These are phyloP conservation scores for Teunomyces cretensis DNA, from an alignment of 805 yeast genomes.

Conservation along the genomic window DNA sequence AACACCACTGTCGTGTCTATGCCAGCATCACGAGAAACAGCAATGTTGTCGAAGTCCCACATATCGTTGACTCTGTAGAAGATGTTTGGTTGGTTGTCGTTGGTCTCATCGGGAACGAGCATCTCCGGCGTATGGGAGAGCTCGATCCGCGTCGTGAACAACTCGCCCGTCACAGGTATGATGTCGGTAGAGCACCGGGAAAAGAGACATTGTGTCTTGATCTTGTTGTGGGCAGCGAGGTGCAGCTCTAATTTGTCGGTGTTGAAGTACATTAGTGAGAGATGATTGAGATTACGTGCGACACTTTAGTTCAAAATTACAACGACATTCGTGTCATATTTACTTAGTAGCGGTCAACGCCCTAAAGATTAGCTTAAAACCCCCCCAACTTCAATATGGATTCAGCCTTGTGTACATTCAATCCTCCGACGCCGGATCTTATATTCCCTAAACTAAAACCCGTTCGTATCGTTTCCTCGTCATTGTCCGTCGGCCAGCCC, in stretches of 20 bases:
- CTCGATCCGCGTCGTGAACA: conserved; percentile 4
- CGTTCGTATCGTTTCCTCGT: too few species aligned
- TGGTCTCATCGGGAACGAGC: conserved; percentile 6
- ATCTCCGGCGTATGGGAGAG: conserved; percentile 1
- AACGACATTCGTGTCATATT: too few species aligned
- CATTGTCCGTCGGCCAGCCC: background rate
- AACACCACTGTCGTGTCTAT: background rate
- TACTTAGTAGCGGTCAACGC: too few species aligned
- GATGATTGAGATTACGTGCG: too few species aligned
- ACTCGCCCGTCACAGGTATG: conserved; percentile 17
- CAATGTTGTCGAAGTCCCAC: conserved; percentile 81
- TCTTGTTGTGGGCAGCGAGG: background rate
- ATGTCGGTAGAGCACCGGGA: conserved; percentile 21
- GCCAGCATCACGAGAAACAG: conserved; percentile 52
- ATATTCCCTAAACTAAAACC: too few species aligned
- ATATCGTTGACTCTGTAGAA: conserved; percentile 55
- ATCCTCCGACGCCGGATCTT: too few species aligned
- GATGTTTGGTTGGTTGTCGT: background rate
- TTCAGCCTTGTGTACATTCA: too few species aligned
- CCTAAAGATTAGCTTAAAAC: too few species aligned
- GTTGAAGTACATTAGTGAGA: background rate
- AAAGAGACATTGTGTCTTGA: conserved; percentile 20
- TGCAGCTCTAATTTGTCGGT: background rate
- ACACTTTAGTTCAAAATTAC: too few species aligned
- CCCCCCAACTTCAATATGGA: too few species aligned